Conservation (phyloP, 2,329 filamentous ascomycete species). For the Aspergillus thermomutatus region DNA sequence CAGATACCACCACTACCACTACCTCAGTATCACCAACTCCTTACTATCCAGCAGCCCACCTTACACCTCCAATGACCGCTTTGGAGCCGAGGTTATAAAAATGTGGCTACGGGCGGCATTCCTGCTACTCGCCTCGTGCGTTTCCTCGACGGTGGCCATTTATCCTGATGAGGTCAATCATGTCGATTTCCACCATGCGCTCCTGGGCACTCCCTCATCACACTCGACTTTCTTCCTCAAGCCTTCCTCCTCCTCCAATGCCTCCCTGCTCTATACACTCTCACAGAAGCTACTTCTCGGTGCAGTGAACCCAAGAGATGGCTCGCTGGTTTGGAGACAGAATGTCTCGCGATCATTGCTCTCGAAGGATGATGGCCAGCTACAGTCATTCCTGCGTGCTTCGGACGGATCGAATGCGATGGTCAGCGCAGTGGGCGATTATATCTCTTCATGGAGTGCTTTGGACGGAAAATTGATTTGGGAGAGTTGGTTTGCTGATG, state of each 20-base stretch:
- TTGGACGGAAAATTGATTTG: conserved; percentile 75
- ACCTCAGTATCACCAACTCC: conserved; percentile 7
- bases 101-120: conserved; percentile 43
- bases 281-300: conserved; percentile 81
- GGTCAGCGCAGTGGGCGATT: conserved; percentile 66
- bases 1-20: not conserved
- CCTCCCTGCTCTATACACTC: conserved; percentile 85
- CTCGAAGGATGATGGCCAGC: conserved; percentile 14
- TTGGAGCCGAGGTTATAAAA: conserved; percentile 24
- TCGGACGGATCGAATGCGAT: conserved; percentile 76
- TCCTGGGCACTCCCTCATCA: conserved; percentile 77
- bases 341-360: conserved; percentile 52
- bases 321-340: conserved; percentile 83
- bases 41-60: conserved; percentile 12
- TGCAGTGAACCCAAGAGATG: conserved; percentile 84
- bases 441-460: conserved; percentile 79
- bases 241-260: conserved; percentile 75
- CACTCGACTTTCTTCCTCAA: conserved; percentile 93
- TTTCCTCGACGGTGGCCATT: conserved; percentile 60
- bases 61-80: conserved; percentile 30
- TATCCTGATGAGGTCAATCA: conserved; percentile 88
- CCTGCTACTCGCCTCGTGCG: conserved; percentile 43
- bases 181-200: conserved; percentile 88
- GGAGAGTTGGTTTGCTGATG: conserved; percentile 59
- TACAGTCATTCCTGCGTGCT: conserved; percentile 56